These are phyloP conservation scores for Ilyonectria destructans DNA, from an alignment of 2,329 filamentous ascomycete genomes.

Conservation along the genomic window DNA sequence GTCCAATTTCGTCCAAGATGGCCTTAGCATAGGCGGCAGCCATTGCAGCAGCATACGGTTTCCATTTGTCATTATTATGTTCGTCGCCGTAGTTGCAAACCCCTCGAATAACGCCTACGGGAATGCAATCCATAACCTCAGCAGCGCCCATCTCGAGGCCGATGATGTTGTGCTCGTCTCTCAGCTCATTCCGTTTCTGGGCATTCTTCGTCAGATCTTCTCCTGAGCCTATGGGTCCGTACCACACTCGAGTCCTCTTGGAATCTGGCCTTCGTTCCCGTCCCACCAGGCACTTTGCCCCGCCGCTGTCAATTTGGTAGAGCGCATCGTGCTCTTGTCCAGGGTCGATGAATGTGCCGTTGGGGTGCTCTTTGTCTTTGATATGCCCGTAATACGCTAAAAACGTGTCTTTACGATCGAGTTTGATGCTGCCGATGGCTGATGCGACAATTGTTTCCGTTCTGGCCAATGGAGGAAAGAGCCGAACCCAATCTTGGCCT, in stretches of 20 bases:
- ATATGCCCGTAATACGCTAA: conserved; percentile 46
- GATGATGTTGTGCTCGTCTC: conserved; percentile 50
- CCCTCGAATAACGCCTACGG: conserved; percentile 52
- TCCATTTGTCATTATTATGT: conserved; percentile 55
- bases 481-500: conserved; percentile 44
- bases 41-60: conserved; percentile 57
- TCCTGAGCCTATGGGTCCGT: conserved; percentile 53
- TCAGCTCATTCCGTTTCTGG: conserved; percentile 41
- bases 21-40: conserved; percentile 37
- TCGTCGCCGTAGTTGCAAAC: conserved; percentile 55
- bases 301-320: conserved; percentile 33
- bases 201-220: conserved; percentile 52
- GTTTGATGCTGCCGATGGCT: conserved; percentile 54
- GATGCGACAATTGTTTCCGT: conserved; percentile 54
- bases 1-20: conserved; percentile 20
- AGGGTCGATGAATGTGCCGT: conserved; percentile 51
- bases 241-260: conserved; percentile 53
- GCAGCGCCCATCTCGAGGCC: conserved; percentile 55
- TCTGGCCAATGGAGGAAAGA: conserved; percentile 41
- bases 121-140: conserved; percentile 53
- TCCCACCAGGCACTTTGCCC: conserved; percentile 18
- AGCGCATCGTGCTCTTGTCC: conserved; percentile 51
- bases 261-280: conserved; percentile 37
- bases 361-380: conserved; percentile 40
- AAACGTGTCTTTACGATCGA: conserved; percentile 41